Evolutionary conservation across 345 rosid genomes (phyloP).

Genomic region (Gossypioides kirkii): DNA sequence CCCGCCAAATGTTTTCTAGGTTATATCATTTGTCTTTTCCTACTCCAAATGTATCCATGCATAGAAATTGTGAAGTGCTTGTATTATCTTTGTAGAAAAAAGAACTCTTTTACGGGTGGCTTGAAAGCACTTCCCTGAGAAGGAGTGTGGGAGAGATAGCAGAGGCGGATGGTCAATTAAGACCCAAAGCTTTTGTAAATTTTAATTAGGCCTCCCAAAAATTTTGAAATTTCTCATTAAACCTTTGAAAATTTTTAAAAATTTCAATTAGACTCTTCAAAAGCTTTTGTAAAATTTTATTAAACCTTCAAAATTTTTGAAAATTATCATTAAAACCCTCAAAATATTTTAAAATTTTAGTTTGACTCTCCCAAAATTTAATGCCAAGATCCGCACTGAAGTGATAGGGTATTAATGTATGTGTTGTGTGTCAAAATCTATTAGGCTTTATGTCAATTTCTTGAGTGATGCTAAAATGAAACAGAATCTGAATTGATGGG

Average conservation of each 20-base stretch:
- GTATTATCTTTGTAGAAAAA: neutral
- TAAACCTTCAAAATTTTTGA: too few relatives aligned
- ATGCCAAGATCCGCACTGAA: too few relatives aligned
- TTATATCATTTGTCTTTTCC: conserved; percentile 18
- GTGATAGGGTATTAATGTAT: neutral
- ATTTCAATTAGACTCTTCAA: too few relatives aligned
- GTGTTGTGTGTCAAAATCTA: neutral
- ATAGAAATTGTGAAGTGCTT: neutral
- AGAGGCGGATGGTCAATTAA: too few relatives aligned
- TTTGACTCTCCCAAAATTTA: too few relatives aligned
- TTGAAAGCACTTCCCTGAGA: neutral
- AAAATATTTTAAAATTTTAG: too few relatives aligned
- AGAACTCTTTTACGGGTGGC: neutral
- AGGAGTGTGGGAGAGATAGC: neutral
- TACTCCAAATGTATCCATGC: neutral
- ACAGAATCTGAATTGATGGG: conserved; percentile 10
- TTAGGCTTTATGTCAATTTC: neutral
- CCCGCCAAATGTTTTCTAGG: conserved; percentile 75
- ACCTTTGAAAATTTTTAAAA: too few relatives aligned
- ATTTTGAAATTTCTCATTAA: too few relatives aligned
- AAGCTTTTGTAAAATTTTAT: too few relatives aligned
- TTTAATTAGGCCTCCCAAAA: too few relatives aligned
- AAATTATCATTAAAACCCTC: too few relatives aligned
- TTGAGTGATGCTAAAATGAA: neutral
- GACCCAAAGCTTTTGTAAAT: too few relatives aligned